Evolutionary conservation across 2,329 filamentous ascomycete species (phyloP).

Genomic region (Ophiostoma triangulosporum): DNA sequence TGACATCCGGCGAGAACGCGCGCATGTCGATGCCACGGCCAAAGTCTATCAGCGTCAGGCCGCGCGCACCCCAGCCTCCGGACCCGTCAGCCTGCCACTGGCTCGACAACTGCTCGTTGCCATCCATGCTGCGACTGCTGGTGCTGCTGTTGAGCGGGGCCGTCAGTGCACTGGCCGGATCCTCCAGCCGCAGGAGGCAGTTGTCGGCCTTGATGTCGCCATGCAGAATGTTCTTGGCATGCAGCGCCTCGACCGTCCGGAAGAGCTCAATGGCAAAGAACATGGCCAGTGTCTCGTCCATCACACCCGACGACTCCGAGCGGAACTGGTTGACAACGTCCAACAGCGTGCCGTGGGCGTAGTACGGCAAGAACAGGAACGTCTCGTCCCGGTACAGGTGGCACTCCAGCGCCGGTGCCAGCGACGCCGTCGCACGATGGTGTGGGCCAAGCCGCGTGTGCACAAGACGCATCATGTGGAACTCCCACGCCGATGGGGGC

Average conservation of each 20-base stretch:
- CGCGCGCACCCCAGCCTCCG: constrained; percentile 67
- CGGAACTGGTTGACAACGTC: constrained; percentile 84
- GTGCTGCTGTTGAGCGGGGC: constrained; percentile 18
- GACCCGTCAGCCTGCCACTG: constrained; percentile 62
- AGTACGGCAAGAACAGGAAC: constrained; percentile 77
- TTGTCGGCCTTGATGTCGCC: constrained; percentile 95
- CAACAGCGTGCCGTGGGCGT: constrained; percentile 83
- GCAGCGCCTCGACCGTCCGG: constrained; percentile 77
- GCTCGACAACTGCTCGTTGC: constrained; percentile 29
- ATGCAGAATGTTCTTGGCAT: constrained; percentile 67
- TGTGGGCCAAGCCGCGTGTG: constrained; percentile 61
- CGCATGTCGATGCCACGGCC: constrained; percentile 90
- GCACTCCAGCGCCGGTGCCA: constrained; percentile 77
- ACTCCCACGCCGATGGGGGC: constrained; percentile 84
- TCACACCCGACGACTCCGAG: constrained; percentile 54
- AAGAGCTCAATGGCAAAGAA: constrained; percentile 89
- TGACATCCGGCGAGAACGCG: constrained; percentile 60
- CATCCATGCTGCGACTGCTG: constrained; percentile 12
- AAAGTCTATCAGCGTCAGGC: constrained; percentile 84
- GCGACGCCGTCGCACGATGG: constrained; percentile 58
- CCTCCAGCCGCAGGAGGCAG: constrained; percentile 76
- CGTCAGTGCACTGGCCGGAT: constrained; percentile 25
- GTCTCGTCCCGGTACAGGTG: constrained; percentile 85
- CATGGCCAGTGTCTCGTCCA: constrained; percentile 89
- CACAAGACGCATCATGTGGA: constrained; percentile 81